phyloP scores from a whole-genome alignment of 2,329 filamentous ascomycete genomes.

The Trichoderma arundinaceum region DNA sequence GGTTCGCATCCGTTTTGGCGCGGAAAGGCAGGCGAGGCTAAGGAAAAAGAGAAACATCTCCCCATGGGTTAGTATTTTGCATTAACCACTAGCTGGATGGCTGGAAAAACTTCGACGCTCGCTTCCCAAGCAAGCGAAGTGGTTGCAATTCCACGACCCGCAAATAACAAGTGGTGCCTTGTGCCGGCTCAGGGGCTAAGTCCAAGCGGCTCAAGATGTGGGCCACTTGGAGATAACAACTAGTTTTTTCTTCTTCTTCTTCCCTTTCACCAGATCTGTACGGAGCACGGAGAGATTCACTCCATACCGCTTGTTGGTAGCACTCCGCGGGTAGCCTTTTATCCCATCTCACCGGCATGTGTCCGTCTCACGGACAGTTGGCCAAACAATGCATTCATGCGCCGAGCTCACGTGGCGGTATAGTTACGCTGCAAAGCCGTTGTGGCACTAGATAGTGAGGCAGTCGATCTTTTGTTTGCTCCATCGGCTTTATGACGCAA shows the following conservation, averaged over 20 bases:
- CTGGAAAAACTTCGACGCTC: conserved; percentile 10
- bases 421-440: neutral
- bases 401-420: conserved; percentile 14
- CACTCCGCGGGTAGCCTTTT: no score
- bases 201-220: conserved; percentile 22
- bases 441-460: conserved; percentile 13
- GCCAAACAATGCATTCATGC: neutral
- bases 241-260: conserved; percentile 2
- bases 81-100: conserved; percentile 7
- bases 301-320: conserved; percentile 21
- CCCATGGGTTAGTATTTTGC: conserved; percentile 12
- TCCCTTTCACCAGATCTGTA: conserved; percentile 18
- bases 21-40: conserved; percentile 13
- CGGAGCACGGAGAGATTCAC: conserved; percentile 4
- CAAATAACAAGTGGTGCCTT: conserved; percentile 15
- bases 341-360: neutral
- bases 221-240: conserved; percentile 14
- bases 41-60: conserved; percentile 7
- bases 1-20: conserved; percentile 9
- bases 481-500: conserved; percentile 25
- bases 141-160: conserved; percentile 26
- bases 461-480: conserved; percentile 26
- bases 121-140: conserved; percentile 26
- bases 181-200: conserved; percentile 26
- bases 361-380: neutral